phyloP scores from a whole-genome alignment of 2,329 filamentous ascomycete genomes.

The Purpureocillium takamizusanense region DNA sequence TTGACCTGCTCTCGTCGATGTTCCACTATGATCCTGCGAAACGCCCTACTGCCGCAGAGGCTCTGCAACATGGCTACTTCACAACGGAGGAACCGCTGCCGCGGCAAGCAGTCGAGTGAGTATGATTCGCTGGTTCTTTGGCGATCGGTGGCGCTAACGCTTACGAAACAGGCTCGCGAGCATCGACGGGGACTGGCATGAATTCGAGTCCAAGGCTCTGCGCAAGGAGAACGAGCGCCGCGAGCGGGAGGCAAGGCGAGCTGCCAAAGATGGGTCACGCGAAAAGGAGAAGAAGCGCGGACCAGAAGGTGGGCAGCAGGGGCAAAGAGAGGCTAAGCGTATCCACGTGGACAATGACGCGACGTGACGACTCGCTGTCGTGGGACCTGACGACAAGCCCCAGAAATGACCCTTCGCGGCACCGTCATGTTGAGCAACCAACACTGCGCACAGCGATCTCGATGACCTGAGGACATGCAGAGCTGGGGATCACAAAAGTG shows the following conservation, averaged over 20 bases:
- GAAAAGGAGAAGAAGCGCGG: constrained; percentile 31
- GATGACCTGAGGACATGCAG: no score
- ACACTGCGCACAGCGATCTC: no score
- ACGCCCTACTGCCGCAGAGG: constrained; percentile 73
- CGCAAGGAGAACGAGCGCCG: constrained; percentile 77
- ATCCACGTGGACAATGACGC: constrained; percentile 18
- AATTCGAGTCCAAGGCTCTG: constrained; percentile 93
- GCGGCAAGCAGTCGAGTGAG: constrained; percentile 73
- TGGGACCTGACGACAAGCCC: no score
- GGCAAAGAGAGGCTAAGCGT: constrained; percentile 23
- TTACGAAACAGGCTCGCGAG: constrained; percentile 51
- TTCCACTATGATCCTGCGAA: constrained; percentile 82
- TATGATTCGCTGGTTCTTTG: constrained; percentile 14
- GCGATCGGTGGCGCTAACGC: no score
- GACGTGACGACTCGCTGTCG: background rate
- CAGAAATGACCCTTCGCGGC: no score
- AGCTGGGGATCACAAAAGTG: no score
- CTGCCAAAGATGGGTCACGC: constrained; percentile 27
- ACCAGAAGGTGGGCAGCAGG: constrained; percentile 18
- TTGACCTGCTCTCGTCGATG: constrained; percentile 75
- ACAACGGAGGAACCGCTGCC: constrained; percentile 68
- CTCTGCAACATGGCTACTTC: constrained; percentile 85
- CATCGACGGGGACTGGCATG: constrained; percentile 93
- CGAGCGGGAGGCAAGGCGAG: constrained; percentile 42
- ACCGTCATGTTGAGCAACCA: no score